These are phyloP conservation scores for Wickerhamomyces rabaulensis DNA, from an alignment of 805 yeast species.

Conservation along the genomic window DNA sequence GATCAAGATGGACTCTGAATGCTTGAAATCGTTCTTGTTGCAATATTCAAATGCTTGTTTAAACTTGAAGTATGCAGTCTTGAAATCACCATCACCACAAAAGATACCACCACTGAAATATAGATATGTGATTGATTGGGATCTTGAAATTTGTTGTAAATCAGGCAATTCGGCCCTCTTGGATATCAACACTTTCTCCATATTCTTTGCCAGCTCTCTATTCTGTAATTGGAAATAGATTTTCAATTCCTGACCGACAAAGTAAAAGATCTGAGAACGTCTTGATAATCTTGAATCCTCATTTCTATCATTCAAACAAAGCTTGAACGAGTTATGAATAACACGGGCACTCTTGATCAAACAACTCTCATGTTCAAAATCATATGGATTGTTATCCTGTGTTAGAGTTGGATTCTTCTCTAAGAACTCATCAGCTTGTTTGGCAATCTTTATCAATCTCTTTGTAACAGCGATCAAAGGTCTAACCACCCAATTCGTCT, in stretches of 20 bases:
- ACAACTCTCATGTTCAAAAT: constrained; percentile 26
- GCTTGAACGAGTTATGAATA: constrained; percentile 67
- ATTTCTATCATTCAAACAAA: constrained; percentile 75
- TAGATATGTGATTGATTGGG: constrained; percentile 55
- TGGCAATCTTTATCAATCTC: constrained; percentile 28
- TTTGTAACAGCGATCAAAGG: constrained; percentile 36
- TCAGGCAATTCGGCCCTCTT: constrained; percentile 49
- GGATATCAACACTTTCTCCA: constrained; percentile 63
- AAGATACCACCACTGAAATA: constrained; percentile 67
- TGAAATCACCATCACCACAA: constrained; percentile 59
- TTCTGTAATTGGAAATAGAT: constrained; percentile 64
- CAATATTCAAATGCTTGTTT: constrained; percentile 36
- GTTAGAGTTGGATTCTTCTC: constrained; percentile 12
- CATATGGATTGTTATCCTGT: constrained; percentile 10
- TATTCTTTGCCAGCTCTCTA: constrained; percentile 66
- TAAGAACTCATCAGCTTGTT: constrained; percentile 18
- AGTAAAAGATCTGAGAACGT: constrained; percentile 60
- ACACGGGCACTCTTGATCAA: constrained; percentile 56
- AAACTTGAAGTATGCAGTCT: constrained; percentile 45
- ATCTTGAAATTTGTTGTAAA: constrained; percentile 35
- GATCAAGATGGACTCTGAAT: constrained; percentile 39
- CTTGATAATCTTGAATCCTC: constrained; percentile 45
- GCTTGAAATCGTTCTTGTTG: constrained; percentile 12
- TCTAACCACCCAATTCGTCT: constrained; percentile 47
- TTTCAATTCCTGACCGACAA: constrained; percentile 63